Evolutionary conservation across 441 rosid species (phyloP).

Genomic region (Manihot esculenta): DNA sequence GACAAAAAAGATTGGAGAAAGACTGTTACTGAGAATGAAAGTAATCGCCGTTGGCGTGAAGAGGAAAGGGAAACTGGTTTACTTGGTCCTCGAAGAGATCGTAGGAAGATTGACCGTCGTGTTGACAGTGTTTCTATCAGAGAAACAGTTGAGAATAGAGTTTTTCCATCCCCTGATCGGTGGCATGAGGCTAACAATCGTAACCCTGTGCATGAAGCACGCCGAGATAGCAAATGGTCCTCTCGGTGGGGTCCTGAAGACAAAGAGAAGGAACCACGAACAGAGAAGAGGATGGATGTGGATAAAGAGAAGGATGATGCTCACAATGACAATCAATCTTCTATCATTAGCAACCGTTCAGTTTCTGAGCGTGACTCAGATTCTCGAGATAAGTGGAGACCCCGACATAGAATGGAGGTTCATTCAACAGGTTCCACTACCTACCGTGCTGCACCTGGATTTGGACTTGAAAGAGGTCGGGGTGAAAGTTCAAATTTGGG

Average conservation of each 20-base stretch:
- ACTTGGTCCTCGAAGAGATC: slow-evolving; percentile 71
- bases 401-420: slow-evolving; percentile 58
- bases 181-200: slow-evolving; percentile 55
- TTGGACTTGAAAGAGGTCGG: slow-evolving; percentile 73
- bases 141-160: slow-evolving; percentile 59
- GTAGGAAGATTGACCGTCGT: slow-evolving; percentile 78
- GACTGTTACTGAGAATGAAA: slow-evolving; percentile 53
- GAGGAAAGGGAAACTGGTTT: slow-evolving; percentile 97
- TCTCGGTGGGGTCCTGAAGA: slow-evolving; percentile 99
- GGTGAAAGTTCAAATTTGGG: slow-evolving; percentile 60
- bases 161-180: slow-evolving; percentile 61
- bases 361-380: slow-evolving; percentile 73
- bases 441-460: slow-evolving; percentile 85
- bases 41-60: slow-evolving; percentile 85
- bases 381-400: slow-evolving; percentile 98
- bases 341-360: slow-evolving; percentile 40
- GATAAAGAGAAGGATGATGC: slow-evolving; percentile 56
- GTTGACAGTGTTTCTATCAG: slow-evolving; percentile 46
- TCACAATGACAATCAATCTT: slow-evolving; percentile 49
- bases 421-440: slow-evolving; percentile 36
- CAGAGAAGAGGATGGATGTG: slow-evolving; percentile 60
- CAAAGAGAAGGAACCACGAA: slow-evolving; percentile 75
- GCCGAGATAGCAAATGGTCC: slow-evolving; percentile 94
- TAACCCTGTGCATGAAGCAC: slow-evolving; percentile 47
- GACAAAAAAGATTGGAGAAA: slow-evolving; percentile 89